Percentiles rank a stretch among this genome's conserved stretches.
Conservation (phyloP, 495 filamentous ascomycete genomes). For the Aspergillus sclerotioniger region DNA sequence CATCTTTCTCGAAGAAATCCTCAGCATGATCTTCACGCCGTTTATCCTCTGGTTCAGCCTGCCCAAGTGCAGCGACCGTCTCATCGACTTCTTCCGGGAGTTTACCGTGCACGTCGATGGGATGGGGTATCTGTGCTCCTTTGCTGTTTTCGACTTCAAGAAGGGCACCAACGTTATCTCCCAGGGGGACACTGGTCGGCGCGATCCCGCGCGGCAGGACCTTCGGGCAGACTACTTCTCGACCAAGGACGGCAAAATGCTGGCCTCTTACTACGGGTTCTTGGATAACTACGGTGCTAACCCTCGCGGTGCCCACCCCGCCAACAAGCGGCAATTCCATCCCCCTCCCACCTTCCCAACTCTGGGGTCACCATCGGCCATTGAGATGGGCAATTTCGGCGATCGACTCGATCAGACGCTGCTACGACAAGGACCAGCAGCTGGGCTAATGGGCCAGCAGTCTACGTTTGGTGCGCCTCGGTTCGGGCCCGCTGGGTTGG, state of each 20-base stretch:
- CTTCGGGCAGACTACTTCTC: conserved; percentile 89
- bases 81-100: conserved; percentile 97
- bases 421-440: conserved; percentile 27
- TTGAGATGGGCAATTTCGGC: conserved; percentile 46
- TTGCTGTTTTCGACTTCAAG: conserved; percentile 97
- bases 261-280: conserved; percentile 90
- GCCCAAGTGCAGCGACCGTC: conserved; percentile 83
- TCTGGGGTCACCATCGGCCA: conserved; percentile 60
- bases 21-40: conserved; percentile 89
- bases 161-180: conserved; percentile 63
- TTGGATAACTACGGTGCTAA: conserved; percentile 81
- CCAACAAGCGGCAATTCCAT: conserved; percentile 56
- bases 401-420: conserved; percentile 48
- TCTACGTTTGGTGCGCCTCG: conserved; percentile 29
- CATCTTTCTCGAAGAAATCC: conserved; percentile 87
- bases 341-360: conserved; percentile 77
- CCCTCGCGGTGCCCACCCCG: conserved; percentile 55
- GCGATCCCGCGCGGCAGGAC: conserved; percentile 44
- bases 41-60: conserved; percentile 85
- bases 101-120: conserved; percentile 97
- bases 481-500: conserved; percentile 26
- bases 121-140: conserved; percentile 91
- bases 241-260: conserved; percentile 95
- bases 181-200: conserved; percentile 35
- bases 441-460: conserved; percentile 28